phyloP scores from a whole-genome alignment of 768 basidiomycete genomes.

The Fibroporia radiculosa region DNA sequence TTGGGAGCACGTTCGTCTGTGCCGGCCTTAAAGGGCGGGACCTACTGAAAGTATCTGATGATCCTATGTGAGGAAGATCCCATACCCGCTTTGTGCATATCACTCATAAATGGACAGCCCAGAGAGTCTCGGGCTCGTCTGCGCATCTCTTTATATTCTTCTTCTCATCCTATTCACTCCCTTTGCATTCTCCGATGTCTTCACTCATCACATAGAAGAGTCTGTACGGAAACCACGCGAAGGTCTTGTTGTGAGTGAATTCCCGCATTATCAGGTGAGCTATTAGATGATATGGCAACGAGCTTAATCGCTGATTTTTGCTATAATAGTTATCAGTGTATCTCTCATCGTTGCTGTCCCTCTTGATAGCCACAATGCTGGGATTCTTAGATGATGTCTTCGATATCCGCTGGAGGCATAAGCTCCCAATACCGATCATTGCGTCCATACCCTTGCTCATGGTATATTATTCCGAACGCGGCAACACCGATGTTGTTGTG shows the following conservation, averaged over 20 bases:
- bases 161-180: slow-evolving; percentile 89
- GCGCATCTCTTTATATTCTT: slow-evolving; percentile 82
- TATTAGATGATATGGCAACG: neutral
- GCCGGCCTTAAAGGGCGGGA: slow-evolving; percentile 84
- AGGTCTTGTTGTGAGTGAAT: slow-evolving; percentile 59
- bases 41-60: slow-evolving; percentile 72
- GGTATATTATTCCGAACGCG: slow-evolving; percentile 93
- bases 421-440: slow-evolving; percentile 93
- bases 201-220: slow-evolving; percentile 40
- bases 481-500: slow-evolving; percentile 89
- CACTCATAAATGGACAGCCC: slow-evolving; percentile 44
- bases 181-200: slow-evolving; percentile 80
- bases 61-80: slow-evolving; percentile 49
- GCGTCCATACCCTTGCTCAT: slow-evolving; percentile 91
- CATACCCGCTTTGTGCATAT: neutral
- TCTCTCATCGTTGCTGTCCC: slow-evolving; percentile 85
- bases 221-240: slow-evolving; percentile 36
- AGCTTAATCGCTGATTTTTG: neutral
- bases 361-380: slow-evolving; percentile 87
- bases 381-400: slow-evolving; percentile 98
- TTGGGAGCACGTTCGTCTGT: slow-evolving; percentile 72
- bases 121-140: slow-evolving; percentile 89
- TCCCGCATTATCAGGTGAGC: slow-evolving; percentile 72
- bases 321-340: slow-evolving; percentile 73
- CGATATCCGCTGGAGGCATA: slow-evolving; percentile 98